Base-by-base conservation (phyloP, 2,329 filamentous ascomycete species). In the Aspergillus calidoustus region DNA sequence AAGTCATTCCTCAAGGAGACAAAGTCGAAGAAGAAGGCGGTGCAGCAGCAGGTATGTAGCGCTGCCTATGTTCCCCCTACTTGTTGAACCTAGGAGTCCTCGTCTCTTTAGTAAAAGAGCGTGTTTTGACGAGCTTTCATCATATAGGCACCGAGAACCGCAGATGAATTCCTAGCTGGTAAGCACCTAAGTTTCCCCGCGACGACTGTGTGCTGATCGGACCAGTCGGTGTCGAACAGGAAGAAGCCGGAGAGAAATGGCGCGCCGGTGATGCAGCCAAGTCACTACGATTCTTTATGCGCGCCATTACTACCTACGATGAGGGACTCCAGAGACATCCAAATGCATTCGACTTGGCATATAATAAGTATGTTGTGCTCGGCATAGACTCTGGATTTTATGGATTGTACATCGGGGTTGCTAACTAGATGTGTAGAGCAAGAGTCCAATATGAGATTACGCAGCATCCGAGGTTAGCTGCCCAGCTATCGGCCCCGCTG, bases 201-300 rank as follows among this genome's bases (percentile, higher is more conserved):
- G 31, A 7, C 30, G 19, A 57, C 23, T 49, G 23, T 43, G 30
- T 25, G 48, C 23, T 56, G 48, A 44, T n/a, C 7, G 28, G 15
- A 9, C 43, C 60, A 83, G 86, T 83, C 25, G 89, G 88, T 11
- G 89, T 91, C 57, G 85, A 88, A 34, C 83, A 87, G 62, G 89
- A 92, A 76, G 87, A 91, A 74, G 87, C 87, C 5, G 89, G 88
- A 7, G 88, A 89, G 64, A 92, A 92, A 82, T 91, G 89, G 87
- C 83, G 89, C 54, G 88, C 84, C 43, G 90, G 89, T 23, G 89
- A 92, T 72, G 83, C 87, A 22, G 84, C 81, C 53, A 92, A 91
- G 69, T 84, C 86, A 4, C 81, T 83, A 65, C 80, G 87, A 51
- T 83, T 83, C 68, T 82, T 82, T 71, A 81, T 87, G 65, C 81